Evolutionary conservation across 2,329 filamentous ascomycete genomes (phyloP).

Genomic region (Dendrostoma leiphaemia): DNA sequence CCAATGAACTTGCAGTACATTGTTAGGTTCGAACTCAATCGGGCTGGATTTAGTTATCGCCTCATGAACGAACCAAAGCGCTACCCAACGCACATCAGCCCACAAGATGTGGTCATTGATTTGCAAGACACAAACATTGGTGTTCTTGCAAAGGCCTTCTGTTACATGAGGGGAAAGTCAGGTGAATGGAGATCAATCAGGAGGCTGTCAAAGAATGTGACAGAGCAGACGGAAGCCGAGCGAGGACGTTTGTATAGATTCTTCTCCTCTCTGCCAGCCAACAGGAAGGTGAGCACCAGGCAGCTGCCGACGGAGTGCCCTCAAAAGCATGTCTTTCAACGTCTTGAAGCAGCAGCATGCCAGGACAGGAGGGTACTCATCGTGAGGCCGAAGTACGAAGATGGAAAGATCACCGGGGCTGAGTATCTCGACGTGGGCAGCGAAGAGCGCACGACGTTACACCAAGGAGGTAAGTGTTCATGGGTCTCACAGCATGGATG

Average conservation of each 20-base stretch:
- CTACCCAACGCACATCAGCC: not conserved
- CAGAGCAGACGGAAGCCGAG: not conserved
- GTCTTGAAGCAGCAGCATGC: no score
- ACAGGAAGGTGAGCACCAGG: no score
- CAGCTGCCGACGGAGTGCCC: no score
- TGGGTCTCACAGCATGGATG: not conserved
- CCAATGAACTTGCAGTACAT: no score
- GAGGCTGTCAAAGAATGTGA: not conserved
- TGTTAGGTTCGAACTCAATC: not conserved
- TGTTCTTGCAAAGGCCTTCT: slow-evolving; percentile 2
- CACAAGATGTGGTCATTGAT: not conserved
- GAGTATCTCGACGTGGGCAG: not conserved
- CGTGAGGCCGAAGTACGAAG: not conserved
- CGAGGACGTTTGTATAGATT: not conserved
- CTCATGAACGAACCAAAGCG: not conserved
- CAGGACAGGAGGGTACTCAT: not conserved
- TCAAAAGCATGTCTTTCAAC: no score
- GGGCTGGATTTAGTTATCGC: not conserved
- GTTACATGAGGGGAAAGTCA: not conserved
- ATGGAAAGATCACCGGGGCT: not conserved
- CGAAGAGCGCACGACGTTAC: not conserved
- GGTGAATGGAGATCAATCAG: not conserved
- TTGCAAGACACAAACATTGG: not conserved
- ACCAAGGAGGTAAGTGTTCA: not conserved
- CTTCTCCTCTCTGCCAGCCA: no score